Evolutionary conservation across 2,329 filamentous ascomycete species (phyloP).

Genomic region (Phyllosticta paracitricarpa): DNA sequence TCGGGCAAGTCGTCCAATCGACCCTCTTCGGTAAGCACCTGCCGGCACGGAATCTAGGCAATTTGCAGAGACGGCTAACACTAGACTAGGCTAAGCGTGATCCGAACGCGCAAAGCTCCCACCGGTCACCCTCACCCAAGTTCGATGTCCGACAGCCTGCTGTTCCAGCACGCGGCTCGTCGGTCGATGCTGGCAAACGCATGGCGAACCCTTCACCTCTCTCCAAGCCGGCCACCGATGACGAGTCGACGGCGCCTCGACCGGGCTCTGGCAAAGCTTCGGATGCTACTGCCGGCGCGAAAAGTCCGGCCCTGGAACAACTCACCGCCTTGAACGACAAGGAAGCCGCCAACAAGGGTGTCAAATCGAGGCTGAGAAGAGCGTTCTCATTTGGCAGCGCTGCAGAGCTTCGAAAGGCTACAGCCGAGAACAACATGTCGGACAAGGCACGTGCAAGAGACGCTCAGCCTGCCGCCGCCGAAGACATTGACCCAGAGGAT

Average conservation of each 20-base stretch:
- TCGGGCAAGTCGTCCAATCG: constrained; percentile 22
- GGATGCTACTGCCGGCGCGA: constrained; percentile 18
- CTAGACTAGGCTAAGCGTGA: constrained; percentile 6
- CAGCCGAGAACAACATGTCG: constrained; percentile 45
- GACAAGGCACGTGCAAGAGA: background rate
- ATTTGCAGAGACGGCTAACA: background rate
- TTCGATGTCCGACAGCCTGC: constrained; percentile 12
- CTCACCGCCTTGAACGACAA: constrained; percentile 81
- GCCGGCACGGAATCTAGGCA: background rate
- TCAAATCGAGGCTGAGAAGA: constrained; percentile 76
- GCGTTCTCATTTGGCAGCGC: constrained; percentile 97
- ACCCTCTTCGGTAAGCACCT: constrained; percentile 22
- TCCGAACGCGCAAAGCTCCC: constrained; percentile 1
- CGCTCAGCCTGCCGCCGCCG: constrained; percentile 33
- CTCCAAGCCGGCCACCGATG: constrained; percentile 33
- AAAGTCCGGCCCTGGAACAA: constrained; percentile 70
- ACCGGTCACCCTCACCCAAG: constrained; percentile 5
- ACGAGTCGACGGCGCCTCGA: constrained; percentile 18
- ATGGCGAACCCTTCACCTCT: constrained; percentile 36
- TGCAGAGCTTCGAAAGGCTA: constrained; percentile 73
- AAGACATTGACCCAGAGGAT: constrained; percentile 52
- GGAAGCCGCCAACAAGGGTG: constrained; percentile 57
- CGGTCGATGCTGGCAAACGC: constrained; percentile 32
- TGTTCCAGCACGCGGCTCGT: constrained; percentile 24
- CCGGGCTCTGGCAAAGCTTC: constrained; percentile 9